Percentiles rank a stretch among this genome's conserved stretches.
Evolutionary conservation across 2,329 filamentous ascomycete genomes (phyloP).

Genomic region (Fusarium hostae): DNA sequence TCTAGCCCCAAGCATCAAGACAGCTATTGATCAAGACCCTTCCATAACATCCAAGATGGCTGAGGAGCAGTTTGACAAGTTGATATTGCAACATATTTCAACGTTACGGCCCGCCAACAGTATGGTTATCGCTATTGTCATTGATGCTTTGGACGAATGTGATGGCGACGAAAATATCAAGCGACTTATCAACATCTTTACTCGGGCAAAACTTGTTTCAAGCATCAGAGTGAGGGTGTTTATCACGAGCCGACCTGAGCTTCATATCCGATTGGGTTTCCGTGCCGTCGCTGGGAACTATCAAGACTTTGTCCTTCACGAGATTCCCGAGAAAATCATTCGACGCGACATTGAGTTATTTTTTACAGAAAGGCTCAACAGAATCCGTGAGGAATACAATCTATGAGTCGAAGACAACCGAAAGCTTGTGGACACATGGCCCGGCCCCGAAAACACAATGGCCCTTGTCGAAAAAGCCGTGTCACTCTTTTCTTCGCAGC

Average conservation of each 20-base stretch:
- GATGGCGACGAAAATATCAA: background rate
- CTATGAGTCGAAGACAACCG: background rate
- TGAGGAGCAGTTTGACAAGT: slow-evolving; percentile 21
- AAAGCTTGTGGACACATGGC: slow-evolving; percentile 16
- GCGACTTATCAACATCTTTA: background rate
- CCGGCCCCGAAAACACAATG: background rate
- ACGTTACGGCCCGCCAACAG: fast-evolving
- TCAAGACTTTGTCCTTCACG: slow-evolving; percentile 49
- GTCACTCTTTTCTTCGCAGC: slow-evolving; percentile 52
- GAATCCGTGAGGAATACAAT: slow-evolving; percentile 45
- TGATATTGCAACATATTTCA: slow-evolving; percentile 12
- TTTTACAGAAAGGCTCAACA: slow-evolving; percentile 45
- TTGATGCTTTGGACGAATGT: slow-evolving; percentile 50
- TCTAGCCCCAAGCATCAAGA: slow-evolving; percentile 40
- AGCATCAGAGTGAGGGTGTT: slow-evolving; percentile 47
- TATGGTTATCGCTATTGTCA: slow-evolving; percentile 22
- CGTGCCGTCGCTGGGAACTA: slow-evolving; percentile 36
- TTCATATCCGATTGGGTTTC: slow-evolving; percentile 53
- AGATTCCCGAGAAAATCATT: slow-evolving; percentile 47
- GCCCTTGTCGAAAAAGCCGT: slow-evolving; percentile 44
- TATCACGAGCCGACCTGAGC: slow-evolving; percentile 56
- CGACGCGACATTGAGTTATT: slow-evolving; percentile 52
- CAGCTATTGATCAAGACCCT: background rate
- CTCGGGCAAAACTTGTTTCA: background rate
- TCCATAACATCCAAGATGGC: background rate